Evolutionary conservation across 192 early-diverging fungal species (phyloP), one percentile per base, ranked within the genome.

Genomic region (Rhizophagus sp.): DNA sequence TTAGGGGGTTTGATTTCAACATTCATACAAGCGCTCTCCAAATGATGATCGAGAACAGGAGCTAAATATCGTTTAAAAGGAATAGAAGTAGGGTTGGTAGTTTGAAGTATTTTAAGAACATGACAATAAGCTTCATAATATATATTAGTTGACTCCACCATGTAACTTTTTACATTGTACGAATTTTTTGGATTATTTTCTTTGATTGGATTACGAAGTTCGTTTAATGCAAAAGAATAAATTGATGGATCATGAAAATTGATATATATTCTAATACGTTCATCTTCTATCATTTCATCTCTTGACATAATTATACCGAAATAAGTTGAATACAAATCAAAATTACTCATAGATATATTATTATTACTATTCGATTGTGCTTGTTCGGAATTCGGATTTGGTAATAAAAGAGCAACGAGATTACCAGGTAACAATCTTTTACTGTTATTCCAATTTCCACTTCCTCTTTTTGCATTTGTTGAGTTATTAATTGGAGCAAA

Each of bases 401-500:
- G 82, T 57, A 83, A 78, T 5, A 80, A 68, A 4, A 89, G 36
- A 62, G 87, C 85, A 15, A 89, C 71, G 3, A 90, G 74, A 34
- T 83, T 82, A 2, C 88, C 88, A 39, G 76, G 70, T 80, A 85
- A 83, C 13, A 90, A 73, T 19, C 81, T 84, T 63, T 78, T 82
- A 47, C 81, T 81, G 22, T 84, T 78, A 24, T 86, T 73, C 89
- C 88, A 89, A 79, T 84, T 88, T 13, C 87, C 79, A 2, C 9
- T 66, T 7, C 87, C 79, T 13, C 81, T 76, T 2, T 72, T 72
- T n/a, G 47, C 34, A 44, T 36, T 64, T 61, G 3, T 11, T 13
- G 52, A 19, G 15, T 3, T 1, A 33, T 25, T 72, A 39, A 5
- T 24, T 30, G 79, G 84, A 36, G 66, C 52, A 47, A 87, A 87